A percentile compares a stretch with the other conserved stretches of the same genome.
phyloP scores from a whole-genome alignment of 768 basidiomycete genomes.

The Suillus subalutaceus region DNA sequence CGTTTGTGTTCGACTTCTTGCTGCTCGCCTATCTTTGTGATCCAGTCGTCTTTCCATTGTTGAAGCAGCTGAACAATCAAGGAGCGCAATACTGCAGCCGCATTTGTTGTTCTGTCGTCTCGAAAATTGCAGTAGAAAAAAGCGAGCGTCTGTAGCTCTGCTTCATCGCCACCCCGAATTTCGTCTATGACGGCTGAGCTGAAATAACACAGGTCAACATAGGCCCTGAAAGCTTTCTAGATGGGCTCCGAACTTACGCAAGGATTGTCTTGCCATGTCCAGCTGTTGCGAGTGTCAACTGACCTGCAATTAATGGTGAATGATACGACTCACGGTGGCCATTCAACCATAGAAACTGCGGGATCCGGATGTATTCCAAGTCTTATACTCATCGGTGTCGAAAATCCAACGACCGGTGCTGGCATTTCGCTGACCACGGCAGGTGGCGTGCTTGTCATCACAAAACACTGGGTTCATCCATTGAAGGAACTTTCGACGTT shows the following conservation, averaged over 20 bases:
- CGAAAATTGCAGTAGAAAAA: slow-evolving; percentile 29
- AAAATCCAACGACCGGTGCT: slow-evolving; percentile 4
- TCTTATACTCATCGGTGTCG: not conserved
- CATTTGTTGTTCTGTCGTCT: slow-evolving; percentile 11
- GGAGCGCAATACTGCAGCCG: slow-evolving; percentile 19
- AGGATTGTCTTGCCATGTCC: not conserved
- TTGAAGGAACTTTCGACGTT: not conserved
- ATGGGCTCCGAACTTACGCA: not conserved
- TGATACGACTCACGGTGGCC: not conserved
- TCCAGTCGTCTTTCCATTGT: not conserved
- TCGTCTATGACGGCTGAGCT: slow-evolving; percentile 7
- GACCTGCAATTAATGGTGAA: not conserved
- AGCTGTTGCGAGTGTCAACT: not conserved
- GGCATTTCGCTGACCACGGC: not conserved
- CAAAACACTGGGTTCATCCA: not conserved
- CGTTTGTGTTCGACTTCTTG: not conserved
- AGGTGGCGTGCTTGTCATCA: not conserved
- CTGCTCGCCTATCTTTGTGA: not conserved
- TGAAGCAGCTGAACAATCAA: slow-evolving; percentile 20
- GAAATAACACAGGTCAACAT: not conserved
- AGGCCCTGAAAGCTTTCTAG: not conserved
- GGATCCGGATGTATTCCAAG: not conserved
- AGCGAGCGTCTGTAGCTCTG: slow-evolving; percentile 7
- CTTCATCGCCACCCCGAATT: not conserved
- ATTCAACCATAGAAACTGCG: slow-evolving; percentile 1